Evolutionary conservation across 1,284 basidiomycete genomes (phyloP).

Genomic region (Marasmius tenuissimus): DNA sequence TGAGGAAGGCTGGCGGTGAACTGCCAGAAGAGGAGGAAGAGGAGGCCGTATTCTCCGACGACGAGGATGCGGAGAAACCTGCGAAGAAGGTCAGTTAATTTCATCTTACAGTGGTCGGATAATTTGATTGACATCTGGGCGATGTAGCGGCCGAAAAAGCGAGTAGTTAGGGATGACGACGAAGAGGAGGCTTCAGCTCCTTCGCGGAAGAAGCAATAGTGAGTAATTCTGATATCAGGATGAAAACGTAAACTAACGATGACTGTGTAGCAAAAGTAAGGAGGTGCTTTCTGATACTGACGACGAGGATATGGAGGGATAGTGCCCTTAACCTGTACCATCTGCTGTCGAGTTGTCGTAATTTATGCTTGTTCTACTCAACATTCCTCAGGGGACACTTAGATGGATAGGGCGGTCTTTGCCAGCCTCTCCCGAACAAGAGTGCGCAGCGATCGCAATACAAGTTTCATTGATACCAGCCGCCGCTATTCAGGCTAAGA

Average conservation of each 20-base stretch:
- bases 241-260: not conserved
- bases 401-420: no score
- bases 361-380: no score
- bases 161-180: constrained; percentile 73
- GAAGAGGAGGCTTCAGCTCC: constrained; percentile 58
- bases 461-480: no score
- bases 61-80: constrained; percentile 63
- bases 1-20: constrained; percentile 30
- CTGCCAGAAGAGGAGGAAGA: constrained; percentile 24
- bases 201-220: constrained; percentile 74
- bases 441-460: no score
- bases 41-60: constrained; percentile 65
- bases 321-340: not conserved
- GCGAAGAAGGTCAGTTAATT: constrained; percentile 57
- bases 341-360: no score
- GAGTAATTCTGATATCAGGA: constrained; percentile 28
- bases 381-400: no score
- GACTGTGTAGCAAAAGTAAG: constrained; percentile 66
- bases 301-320: constrained; percentile 47
- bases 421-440: no score
- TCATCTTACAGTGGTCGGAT: not conserved
- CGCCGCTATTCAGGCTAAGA: no score
- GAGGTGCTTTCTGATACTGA: constrained; percentile 78
- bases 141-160: constrained; percentile 63
- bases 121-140: not conserved